Conservation (phyloP, 2,329 filamentous ascomycete genomes). For the Cladorrhinum sp. region DNA sequence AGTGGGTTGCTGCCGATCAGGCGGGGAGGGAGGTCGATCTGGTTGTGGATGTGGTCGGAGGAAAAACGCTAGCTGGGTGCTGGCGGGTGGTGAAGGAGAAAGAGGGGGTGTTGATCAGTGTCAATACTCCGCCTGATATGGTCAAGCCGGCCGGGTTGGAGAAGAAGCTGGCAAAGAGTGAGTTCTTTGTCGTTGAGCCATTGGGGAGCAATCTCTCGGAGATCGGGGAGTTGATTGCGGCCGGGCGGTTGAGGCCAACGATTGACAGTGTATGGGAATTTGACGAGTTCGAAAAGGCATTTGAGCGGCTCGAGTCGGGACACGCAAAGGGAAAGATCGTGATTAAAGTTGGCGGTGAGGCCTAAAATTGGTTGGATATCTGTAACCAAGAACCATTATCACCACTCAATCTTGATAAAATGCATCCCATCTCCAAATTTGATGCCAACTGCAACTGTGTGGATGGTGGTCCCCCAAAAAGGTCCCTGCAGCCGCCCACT, state of each 20-base stretch:
- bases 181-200: slow-evolving; percentile 40
- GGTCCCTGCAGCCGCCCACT: background rate
- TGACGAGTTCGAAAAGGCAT: slow-evolving; percentile 38
- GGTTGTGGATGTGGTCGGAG: slow-evolving; percentile 39
- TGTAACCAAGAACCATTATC: background rate
- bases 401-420: background rate
- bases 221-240: slow-evolving; percentile 36
- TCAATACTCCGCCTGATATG: slow-evolving; percentile 32
- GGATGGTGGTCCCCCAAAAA: background rate
- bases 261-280: slow-evolving; percentile 42
- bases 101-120: slow-evolving; percentile 36
- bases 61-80: slow-evolving; percentile 31
- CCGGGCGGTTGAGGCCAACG: slow-evolving; percentile 31
- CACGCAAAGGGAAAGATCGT: slow-evolving; percentile 40
- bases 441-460: background rate
- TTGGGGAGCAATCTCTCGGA: slow-evolving; percentile 35
- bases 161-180: slow-evolving; percentile 32
- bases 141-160: slow-evolving; percentile 30
- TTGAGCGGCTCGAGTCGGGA: slow-evolving; percentile 36
- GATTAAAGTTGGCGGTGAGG: slow-evolving; percentile 34
- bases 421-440: background rate
- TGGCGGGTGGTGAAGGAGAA: slow-evolving; percentile 37
- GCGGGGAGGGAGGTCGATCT: slow-evolving; percentile 33
- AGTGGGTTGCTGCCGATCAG: slow-evolving; percentile 33
- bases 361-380: slow-evolving; percentile 11